Conservation (phyloP, 2,329 filamentous ascomycete species). For the Hypomyces perniciosus region DNA sequence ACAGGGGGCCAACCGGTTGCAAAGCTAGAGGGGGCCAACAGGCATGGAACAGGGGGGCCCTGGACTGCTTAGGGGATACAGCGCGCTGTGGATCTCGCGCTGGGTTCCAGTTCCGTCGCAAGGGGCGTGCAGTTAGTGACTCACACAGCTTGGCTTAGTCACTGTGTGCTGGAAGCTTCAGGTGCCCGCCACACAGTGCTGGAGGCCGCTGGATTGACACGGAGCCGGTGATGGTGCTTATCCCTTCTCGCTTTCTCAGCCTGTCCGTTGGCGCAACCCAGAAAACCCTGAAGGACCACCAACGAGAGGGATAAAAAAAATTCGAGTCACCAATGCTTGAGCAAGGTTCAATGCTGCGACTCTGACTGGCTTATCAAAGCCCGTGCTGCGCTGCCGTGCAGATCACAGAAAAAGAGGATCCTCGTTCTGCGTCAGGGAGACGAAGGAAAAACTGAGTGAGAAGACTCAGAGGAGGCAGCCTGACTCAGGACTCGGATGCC, state of each 20-base stretch:
- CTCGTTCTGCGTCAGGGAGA: no score
- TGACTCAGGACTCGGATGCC: neutral
- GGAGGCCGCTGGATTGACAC: conserved; percentile 8
- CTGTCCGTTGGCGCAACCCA: neutral
- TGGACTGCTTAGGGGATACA: neutral
- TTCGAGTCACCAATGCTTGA: neutral
- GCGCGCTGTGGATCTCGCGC: neutral
- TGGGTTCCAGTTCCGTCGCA: no score
- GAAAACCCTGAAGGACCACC: no score
- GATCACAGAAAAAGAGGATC: neutral
- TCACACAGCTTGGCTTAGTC: conserved; percentile 9
- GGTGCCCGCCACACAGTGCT: conserved; percentile 18
- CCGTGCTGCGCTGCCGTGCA: no score
- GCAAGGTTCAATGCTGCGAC: neutral
- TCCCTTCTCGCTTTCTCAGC: neutral
- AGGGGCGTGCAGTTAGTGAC: conserved; percentile 5
- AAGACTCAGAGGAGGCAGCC: conserved; percentile 7
- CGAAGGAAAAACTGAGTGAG: no score
- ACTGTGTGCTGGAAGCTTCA: conserved; percentile 14
- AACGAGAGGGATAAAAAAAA: no score
- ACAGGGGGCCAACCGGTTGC: conserved; percentile 4
- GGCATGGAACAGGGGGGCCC: conserved; percentile 21
- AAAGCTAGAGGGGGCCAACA: neutral
- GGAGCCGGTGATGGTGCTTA: conserved; percentile 6
- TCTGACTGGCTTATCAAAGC: neutral